A percentile compares a stretch with the other conserved stretches of the same genome.
Evolutionary conservation across 2,329 filamentous ascomycete species (phyloP).

Genomic region (Colletotrichum sp.): DNA sequence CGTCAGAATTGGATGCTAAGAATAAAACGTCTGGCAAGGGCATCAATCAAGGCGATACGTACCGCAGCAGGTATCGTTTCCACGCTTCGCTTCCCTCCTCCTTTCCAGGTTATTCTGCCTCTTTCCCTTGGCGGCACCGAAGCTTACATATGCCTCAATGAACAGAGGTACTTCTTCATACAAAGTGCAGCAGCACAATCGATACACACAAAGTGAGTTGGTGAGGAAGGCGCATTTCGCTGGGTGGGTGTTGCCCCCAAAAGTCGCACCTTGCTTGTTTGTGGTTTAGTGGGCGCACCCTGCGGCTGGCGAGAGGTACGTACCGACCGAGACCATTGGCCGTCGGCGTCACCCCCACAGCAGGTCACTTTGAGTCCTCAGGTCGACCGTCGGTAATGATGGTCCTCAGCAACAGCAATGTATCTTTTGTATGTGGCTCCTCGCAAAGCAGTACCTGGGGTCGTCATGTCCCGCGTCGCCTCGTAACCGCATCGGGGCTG

Average conservation of each 20-base stretch:
- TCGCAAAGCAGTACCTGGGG: background rate
- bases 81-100: background rate
- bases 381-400: slow-evolving; percentile 1
- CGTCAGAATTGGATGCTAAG: background rate
- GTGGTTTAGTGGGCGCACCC: background rate
- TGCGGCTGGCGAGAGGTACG: background rate
- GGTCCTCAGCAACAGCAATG: background rate
- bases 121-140: background rate
- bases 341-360: background rate
- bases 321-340: background rate
- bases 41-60: background rate
- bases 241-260: background rate
- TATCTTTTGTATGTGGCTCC: background rate
- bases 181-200: background rate
- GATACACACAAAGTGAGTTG: background rate
- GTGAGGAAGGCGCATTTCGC: background rate
- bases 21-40: background rate
- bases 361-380: background rate
- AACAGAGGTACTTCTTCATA: background rate
- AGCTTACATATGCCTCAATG: background rate
- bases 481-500: background rate
- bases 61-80: background rate
- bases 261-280: background rate
- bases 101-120: background rate
- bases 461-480: background rate